Evolutionary conservation across 208 protist genomes (phyloP), one percentile per base, ranked within the genome.

Genomic region (Wallacemonas rigidus): DNA sequence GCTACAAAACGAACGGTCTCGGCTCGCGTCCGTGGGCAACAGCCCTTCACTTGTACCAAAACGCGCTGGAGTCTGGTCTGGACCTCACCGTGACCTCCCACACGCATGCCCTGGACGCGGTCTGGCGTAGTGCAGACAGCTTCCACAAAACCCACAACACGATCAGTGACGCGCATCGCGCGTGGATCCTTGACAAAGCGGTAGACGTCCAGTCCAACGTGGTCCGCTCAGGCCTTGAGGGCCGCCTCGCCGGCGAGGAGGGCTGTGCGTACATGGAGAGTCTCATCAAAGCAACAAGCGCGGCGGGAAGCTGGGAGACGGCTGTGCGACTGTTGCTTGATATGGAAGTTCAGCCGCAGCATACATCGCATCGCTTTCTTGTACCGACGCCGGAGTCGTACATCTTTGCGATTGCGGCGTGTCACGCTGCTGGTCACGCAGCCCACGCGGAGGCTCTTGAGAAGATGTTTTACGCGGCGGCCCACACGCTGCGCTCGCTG

Each of bases 191-290:
- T 2, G 67, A 79, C 35, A 12, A 70, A 5, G 51, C 50, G 5
- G 72, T 91, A 36, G 72, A 69, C 56, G 63, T 77, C n/a, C 57
- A 71, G 39, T 82, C 80, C 9, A 43, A 70, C 7, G 60, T 85
- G n/a, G 67, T 62, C 9, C 60, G 62, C 2, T 53, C 55, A 11
- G 43, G 48, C 2, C 48, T 68, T n/a, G 15, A 65, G 45, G n/a
- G 7, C 3, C 56, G 74, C 26, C 63, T 95, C 17, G 69, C 69
- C 1, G 90, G 90, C 14, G 90, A 95, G 17, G 86, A 84, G 40
- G 90, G 90, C 14, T 95, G 88, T 54, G 82, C 82, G 36, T 95
- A 91, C 71, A 76, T 80, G 12, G 90, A 95, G 69, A 77, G 80
- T 50, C 71, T 95, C 47, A 69, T 93, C 43, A 95, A 95, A 60